Conservation (phyloP, 805 yeast genomes). For the Millerago galiae region DNA sequence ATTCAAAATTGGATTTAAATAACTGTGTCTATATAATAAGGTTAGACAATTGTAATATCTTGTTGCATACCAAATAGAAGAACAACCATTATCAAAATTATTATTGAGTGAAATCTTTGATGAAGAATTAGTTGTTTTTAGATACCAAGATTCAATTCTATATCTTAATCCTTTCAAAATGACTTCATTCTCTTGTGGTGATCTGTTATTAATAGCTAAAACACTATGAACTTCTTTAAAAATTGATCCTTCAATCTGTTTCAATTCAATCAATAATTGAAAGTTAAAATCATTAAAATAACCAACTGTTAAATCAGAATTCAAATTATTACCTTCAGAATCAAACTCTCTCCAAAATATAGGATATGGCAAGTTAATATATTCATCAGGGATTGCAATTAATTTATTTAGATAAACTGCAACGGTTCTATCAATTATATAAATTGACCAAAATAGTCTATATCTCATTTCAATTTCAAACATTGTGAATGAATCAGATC, state of each 20-base stretch:
- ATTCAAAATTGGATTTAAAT: conserved; percentile 39
- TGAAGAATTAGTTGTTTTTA: conserved; percentile 16
- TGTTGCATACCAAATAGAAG: conserved; percentile 29
- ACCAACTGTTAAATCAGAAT: background rate
- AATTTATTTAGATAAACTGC: conserved; percentile 48
- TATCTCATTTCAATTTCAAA: conserved; percentile 34
- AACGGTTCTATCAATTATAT: conserved; percentile 42
- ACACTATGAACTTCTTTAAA: conserved; percentile 41
- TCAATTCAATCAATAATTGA: conserved; percentile 36
- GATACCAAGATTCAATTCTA: conserved; percentile 31
- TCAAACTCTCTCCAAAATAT: conserved; percentile 26
- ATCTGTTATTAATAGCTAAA: conserved; percentile 28
- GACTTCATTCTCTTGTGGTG: conserved; percentile 6
- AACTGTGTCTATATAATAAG: conserved; percentile 43
- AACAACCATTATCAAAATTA: background rate
- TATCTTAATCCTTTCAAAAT: conserved; percentile 12
- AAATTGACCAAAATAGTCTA: conserved; percentile 45
- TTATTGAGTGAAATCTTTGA: background rate
- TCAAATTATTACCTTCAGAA: background rate
- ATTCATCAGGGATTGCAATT: conserved; percentile 43
- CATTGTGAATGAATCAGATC: conserved; percentile 6
- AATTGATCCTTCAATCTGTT: conserved; percentile 43
- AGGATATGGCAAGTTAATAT: conserved; percentile 43
- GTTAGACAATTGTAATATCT: conserved; percentile 43
- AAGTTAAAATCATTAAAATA: conserved; percentile 32